A percentile compares a stretch with the other conserved stretches of the same genome.
Conservation (phyloP, 495 filamentous ascomycete species). For the Neurospora pannonica region DNA sequence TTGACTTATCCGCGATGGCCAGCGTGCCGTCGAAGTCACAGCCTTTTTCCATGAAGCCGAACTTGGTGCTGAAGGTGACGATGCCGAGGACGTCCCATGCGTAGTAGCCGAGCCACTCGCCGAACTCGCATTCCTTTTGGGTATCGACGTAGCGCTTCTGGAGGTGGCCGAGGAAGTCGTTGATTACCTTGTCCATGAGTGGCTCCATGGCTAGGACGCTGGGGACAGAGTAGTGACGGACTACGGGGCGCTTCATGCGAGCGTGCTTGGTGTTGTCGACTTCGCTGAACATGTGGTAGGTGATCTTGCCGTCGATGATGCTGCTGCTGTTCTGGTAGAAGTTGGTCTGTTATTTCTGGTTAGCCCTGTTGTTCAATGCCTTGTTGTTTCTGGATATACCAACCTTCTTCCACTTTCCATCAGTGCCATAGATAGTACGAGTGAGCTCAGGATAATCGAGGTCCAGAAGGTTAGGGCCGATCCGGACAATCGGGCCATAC, state of each 20-base stretch:
- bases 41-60: conserved; percentile 19
- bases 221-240: conserved; percentile 26
- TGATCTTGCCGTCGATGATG: conserved; percentile 27
- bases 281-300: conserved; percentile 29
- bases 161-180: conserved; percentile 17
- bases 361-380: too few relatives aligned
- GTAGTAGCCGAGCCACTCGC: conserved; percentile 21
- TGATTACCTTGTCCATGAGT: conserved; percentile 24
- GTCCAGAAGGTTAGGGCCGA: conserved; percentile 26
- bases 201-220: conserved; percentile 26
- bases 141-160: conserved; percentile 17
- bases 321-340: conserved; percentile 32
- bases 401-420: conserved; percentile 18
- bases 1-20: conserved; percentile 9
- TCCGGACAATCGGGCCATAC: conserved; percentile 28
- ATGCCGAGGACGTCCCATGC: conserved; percentile 38
- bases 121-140: conserved; percentile 10
- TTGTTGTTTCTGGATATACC: background rate
- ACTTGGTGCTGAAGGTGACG: conserved; percentile 30
- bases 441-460: conserved; percentile 21
- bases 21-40: conserved; percentile 18
- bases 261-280: conserved; percentile 24
- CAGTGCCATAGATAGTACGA: conserved; percentile 15
- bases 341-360: conserved; percentile 16
- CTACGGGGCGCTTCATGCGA: conserved; percentile 26